Evolutionary conservation across 768 basidiomycete species (phyloP).

Genomic region (Suillus subluteus): DNA sequence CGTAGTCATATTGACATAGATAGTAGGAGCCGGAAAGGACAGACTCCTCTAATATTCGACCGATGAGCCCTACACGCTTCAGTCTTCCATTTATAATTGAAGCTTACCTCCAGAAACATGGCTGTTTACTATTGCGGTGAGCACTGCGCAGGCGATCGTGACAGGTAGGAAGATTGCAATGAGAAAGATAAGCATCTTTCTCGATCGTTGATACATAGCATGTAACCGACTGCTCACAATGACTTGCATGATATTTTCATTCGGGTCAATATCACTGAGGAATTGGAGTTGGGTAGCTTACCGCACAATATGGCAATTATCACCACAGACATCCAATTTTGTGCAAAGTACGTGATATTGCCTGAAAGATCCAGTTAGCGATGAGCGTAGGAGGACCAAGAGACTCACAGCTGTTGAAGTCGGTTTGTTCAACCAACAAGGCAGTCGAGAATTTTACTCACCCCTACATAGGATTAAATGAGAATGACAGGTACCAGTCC

Average conservation of each 20-base stretch:
- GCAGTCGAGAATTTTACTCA: neutral
- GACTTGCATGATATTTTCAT: neutral
- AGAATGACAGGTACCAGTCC: neutral
- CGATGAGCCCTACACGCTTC: neutral
- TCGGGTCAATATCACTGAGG: neutral
- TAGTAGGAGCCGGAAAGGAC: neutral
- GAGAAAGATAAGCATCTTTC: constrained; percentile 5
- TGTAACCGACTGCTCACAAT: neutral
- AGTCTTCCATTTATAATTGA: neutral
- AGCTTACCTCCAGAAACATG: neutral
- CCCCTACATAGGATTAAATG: neutral
- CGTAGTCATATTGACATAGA: neutral
- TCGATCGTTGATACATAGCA: constrained; percentile 2
- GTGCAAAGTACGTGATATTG: neutral
- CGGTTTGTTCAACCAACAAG: too few species aligned
- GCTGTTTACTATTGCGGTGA: neutral
- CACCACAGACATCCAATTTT: neutral
- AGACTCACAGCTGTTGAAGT: neutral
- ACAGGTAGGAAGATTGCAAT: neutral
- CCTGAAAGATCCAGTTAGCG: neutral
- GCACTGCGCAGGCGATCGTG: neutral
- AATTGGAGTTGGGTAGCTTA: neutral
- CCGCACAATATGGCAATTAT: neutral
- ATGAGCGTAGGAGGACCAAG: neutral
- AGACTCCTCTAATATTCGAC: neutral